These are phyloP conservation scores for Oryza australiensis DNA, from an alignment of 176 grass and related monocot species.

Conservation along the genomic window DNA sequence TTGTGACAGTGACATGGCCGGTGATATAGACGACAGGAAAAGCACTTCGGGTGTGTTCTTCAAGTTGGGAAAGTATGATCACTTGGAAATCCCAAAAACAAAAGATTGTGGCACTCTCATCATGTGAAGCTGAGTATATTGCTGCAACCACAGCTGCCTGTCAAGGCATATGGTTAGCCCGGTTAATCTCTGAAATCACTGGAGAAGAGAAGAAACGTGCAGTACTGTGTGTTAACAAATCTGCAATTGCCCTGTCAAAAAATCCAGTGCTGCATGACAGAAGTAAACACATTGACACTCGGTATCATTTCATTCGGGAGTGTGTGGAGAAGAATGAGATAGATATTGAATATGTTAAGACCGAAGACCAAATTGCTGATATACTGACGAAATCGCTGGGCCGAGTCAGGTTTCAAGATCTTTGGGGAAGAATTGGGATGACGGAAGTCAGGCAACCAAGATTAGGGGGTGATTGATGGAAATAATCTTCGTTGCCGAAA, in stretches of 20 bases:
- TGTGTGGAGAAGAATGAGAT: neutral
- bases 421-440: too few relatives aligned
- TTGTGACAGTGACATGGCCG: too few relatives aligned
- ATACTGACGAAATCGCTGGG: neutral
- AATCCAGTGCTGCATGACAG: neutral
- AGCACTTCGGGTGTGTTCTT: too few relatives aligned
- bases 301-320: neutral
- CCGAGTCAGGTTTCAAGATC: too few relatives aligned
- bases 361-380: neutral
- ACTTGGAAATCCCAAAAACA: neutral
- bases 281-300: neutral
- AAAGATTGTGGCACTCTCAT: neutral
- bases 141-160: neutral
- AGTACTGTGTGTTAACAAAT: neutral
- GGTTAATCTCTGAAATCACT: too few relatives aligned
- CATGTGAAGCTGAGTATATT: neutral
- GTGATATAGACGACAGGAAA: too few relatives aligned
- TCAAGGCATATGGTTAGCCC: neutral
- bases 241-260: neutral
- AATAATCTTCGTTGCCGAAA: too few relatives aligned
- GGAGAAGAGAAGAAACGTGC: too few relatives aligned
- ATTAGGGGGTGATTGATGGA: too few relatives aligned
- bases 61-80: neutral
- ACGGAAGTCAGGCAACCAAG: too few relatives aligned
- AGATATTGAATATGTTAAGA: neutral